Evolutionary conservation across 2,329 filamentous ascomycete genomes (phyloP), one percentile per base, ranked within the genome.

Genomic region (Penicillium capsulatum): DNA sequence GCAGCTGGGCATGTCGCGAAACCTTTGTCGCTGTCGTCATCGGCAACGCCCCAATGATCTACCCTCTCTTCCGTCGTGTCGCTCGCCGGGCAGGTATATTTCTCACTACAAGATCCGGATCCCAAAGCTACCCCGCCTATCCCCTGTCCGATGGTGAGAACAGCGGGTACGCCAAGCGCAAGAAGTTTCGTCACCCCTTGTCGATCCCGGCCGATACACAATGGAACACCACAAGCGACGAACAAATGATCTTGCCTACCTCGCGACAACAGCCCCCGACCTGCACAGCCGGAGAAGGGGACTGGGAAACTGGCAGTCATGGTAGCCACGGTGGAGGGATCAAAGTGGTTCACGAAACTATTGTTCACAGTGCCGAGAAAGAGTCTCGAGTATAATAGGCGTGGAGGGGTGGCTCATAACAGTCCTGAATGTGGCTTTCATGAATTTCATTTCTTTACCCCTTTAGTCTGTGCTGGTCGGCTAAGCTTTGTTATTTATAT

Each of bases 11-110:
- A 36, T 63, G 61, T 24, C 67, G 69, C 36, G 68, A 71, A 48
- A 68, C 68, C 24, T 71, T 71, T 34, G 63, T 71, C 34, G 67
- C 67, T 10, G 65, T 71, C 8, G 44, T 70, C 15, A 64, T 71
- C 40, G 59, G 59, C 36, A 71, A 72, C 47, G 32, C 63, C 4
- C 69, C 69, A 2, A 67, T 71, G 57, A 64, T 71, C 36, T 69
- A 69, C 45, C 64, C 61, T 0, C 41, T 63, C 7, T 17, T 63
- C 22, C 60, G 60, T 2, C 55, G 59, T 1, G 19, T 53, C 2
- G 51, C 53, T 7, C 53, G 44, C 7, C 54, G 52, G 11, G 56
- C 58, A 1, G 58, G 59, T 4, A 13, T 54, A 9, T 60, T 58
- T 31, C 42, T 61, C 4, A 47, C 42, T 2, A 48, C 55, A 14